Evolutionary conservation across 2,329 filamentous ascomycete species (phyloP), one percentile per base, ranked within the genome.

Genomic region (Graphilbum ipis-grandicollis): DNA sequence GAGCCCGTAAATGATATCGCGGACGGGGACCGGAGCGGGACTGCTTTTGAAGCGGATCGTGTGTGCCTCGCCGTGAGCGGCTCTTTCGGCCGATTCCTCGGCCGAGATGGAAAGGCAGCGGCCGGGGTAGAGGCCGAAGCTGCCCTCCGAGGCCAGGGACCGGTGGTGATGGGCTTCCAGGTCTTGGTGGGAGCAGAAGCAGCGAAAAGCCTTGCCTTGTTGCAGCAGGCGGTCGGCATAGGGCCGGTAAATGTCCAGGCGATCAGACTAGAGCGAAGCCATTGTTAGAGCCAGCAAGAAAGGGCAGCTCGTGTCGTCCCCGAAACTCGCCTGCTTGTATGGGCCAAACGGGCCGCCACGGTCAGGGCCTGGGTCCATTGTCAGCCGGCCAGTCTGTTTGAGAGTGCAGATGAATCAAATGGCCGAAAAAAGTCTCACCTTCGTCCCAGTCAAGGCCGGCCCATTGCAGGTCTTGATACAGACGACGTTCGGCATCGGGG

Each of bases 381-480:
- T 35, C 29, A 38, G 32, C n/a, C 21, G 21, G 21, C 21, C 21
- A 23, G 21, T 23, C 10, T n/a, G n/a, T n/a, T n/a, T n/a, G n/a
- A n/a, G n/a, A n/a, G n/a, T n/a, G n/a, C n/a, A n/a, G n/a, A n/a
- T n/a, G n/a, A n/a, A n/a, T n/a, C n/a, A n/a, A n/a, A n/a, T n/a
- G n/a, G n/a, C n/a, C 5, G 21, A 23, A 31, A 18, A 12, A 31
- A 7, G 6, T 12, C 32, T 5, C 23, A 77, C 77, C 86, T 71
- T 98, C 92, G 56, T 94, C 86, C 88, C 88, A 98, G 37, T 78
- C 62, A 23, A 98, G 60, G 1, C 86, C 85, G 15, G 85, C 80
- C 90, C 90, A 98, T 58, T 67, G 65, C 37, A 98, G 57, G 52
- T 96, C 88, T 40, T 79, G 62, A 45, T 79, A 80, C 3, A 98